Evolutionary conservation across 2,329 filamentous ascomycete genomes (phyloP).

Genomic region (Colletotrichum tamarilloi): DNA sequence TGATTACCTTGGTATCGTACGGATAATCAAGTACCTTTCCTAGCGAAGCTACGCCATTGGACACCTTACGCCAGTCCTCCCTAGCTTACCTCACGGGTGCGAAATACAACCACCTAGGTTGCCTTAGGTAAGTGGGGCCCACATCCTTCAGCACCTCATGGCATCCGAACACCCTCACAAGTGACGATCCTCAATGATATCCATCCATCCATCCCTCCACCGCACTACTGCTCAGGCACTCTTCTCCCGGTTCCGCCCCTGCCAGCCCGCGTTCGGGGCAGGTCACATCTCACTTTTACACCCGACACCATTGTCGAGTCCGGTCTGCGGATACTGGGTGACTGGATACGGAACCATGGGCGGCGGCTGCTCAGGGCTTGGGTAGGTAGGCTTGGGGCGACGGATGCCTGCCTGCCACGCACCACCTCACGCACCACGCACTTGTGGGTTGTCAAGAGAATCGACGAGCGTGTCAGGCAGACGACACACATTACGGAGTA

Average conservation of each 20-base stretch:
- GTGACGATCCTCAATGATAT: not conserved
- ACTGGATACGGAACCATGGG: not conserved
- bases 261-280: not conserved
- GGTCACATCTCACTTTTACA: slow-evolving; percentile 7
- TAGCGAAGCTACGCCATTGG: not conserved
- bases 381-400: not conserved
- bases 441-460: not conserved
- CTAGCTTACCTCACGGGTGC: too few species aligned
- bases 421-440: not conserved
- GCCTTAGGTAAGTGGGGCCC: slow-evolving; percentile 9
- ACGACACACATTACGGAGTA: not conserved
- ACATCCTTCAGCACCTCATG: slow-evolving; percentile 33
- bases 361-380: too few species aligned
- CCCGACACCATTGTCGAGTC: not conserved
- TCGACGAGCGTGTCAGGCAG: not conserved
- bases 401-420: not conserved
- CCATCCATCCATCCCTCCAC: not conserved
- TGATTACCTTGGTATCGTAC: slow-evolving; percentile 1
- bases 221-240: not conserved
- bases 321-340: not conserved
- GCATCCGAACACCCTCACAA: slow-evolving; percentile 1
- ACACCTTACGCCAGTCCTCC: not conserved
- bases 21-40: too few species aligned
- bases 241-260: not conserved
- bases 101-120: not conserved